A percentile compares a stretch with the other conserved stretches of the same genome.
Evolutionary conservation across 164 flowering plant genomes (phyloP).

Genomic region (Vitis vinifera): DNA sequence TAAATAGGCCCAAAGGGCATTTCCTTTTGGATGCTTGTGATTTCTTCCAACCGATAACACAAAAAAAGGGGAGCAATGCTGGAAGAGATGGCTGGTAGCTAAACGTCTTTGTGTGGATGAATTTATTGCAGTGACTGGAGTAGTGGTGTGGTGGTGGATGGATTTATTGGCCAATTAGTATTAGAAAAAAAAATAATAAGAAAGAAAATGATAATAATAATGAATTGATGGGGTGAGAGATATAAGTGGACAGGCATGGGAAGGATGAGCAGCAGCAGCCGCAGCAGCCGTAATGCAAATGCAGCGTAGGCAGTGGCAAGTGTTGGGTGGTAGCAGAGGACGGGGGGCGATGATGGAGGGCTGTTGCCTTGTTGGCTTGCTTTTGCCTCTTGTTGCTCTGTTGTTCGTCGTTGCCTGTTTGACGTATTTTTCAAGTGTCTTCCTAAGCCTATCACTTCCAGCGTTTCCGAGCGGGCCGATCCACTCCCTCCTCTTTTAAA

Average conservation of each 20-base stretch:
- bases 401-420: slow-evolving; percentile 34
- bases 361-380: too few species aligned
- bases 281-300: too few species aligned
- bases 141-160: neutral
- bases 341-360: neutral
- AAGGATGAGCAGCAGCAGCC: too few species aligned
- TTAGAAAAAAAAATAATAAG: too few species aligned
- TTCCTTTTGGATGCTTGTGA: slow-evolving; percentile 24
- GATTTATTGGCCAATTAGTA: too few species aligned
- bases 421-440: slow-evolving; percentile 15
- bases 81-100: neutral
- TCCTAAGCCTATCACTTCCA: slow-evolving; percentile 2
- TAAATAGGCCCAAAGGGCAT: slow-evolving; percentile 1
- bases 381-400: too few species aligned
- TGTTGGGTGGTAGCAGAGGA: neutral
- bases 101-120: slow-evolving; percentile 5
- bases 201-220: too few species aligned
- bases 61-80: neutral
- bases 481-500: too few species aligned
- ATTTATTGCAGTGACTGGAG: slow-evolving; percentile 1
- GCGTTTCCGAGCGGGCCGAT: too few species aligned
- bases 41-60: neutral
- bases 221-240: too few species aligned
- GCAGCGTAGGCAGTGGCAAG: neutral
- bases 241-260: too few species aligned